These are phyloP conservation scores for Phyllostachys edulis DNA, from an alignment of 176 grass and related monocot species.

Conservation along the genomic window DNA sequence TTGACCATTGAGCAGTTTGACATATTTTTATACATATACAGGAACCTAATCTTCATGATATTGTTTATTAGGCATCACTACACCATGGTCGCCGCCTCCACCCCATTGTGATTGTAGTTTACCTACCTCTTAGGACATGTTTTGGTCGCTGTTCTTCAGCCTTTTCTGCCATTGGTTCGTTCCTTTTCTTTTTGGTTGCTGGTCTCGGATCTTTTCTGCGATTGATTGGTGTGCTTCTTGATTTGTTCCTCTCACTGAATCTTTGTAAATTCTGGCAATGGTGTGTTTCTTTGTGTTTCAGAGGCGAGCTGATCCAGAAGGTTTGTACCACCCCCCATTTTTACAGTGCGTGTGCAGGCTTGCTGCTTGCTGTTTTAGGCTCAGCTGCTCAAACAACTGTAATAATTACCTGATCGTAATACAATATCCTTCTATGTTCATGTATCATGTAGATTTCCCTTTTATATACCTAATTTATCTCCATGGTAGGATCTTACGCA, in stretches of 20 bases:
- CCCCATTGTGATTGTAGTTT: slow-evolving; percentile 25
- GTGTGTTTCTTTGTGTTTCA: slow-evolving; percentile 18
- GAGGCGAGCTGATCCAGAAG: slow-evolving; percentile 71
- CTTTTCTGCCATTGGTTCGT: not conserved
- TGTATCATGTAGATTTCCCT: too few species aligned
- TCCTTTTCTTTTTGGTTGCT: not conserved
- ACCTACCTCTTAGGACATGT: not conserved
- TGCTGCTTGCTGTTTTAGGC: too few species aligned
- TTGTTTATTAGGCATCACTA: slow-evolving; percentile 66
- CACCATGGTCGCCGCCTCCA: not conserved
- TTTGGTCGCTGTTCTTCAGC: not conserved
- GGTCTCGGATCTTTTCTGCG: not conserved
- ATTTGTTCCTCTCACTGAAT: not conserved
- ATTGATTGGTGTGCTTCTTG: not conserved
- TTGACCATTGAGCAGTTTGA: slow-evolving; percentile 13
- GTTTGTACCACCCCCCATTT: too few species aligned
- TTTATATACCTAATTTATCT: too few species aligned
- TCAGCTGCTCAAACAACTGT: too few species aligned
- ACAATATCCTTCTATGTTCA: too few species aligned
- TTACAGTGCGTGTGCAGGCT: too few species aligned
- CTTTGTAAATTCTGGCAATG: not conserved
- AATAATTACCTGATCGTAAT: too few species aligned
- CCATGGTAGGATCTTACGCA: too few species aligned
- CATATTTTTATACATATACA: slow-evolving; percentile 15
- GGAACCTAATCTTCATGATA: slow-evolving; percentile 30